Percentiles rank a stretch among this genome's conserved stretches.
Evolutionary conservation across 345 rosid species (phyloP).

Genomic region (Bruguiera gymnorhiza): DNA sequence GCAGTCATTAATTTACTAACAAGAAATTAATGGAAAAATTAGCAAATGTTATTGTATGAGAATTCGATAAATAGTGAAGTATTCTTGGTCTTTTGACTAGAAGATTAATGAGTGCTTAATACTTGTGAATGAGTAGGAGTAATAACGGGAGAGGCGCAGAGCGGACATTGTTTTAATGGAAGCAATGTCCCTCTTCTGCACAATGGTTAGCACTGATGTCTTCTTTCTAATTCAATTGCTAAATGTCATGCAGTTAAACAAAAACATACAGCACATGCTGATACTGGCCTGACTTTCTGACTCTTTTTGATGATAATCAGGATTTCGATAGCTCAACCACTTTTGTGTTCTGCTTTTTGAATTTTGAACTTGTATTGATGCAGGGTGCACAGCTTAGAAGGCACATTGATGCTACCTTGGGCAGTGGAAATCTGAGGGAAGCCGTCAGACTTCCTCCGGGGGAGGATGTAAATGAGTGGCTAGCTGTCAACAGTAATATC

Average conservation of each 20-base stretch:
- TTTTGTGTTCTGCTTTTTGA: background rate
- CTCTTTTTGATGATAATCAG: background rate
- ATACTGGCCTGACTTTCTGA: background rate
- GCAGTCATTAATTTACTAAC: background rate
- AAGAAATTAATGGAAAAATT: background rate
- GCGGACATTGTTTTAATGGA: background rate
- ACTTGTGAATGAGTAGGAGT: background rate
- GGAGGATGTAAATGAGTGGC: constrained; percentile 98
- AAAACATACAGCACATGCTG: background rate
- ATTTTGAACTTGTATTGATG: constrained; percentile 23
- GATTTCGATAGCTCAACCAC: background rate
- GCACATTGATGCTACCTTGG: constrained; percentile 96
- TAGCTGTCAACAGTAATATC: constrained; percentile 83
- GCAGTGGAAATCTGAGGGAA: constrained; percentile 98
- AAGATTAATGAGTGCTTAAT: background rate
- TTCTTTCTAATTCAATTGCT: background rate
- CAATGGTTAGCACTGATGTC: background rate
- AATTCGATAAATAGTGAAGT: background rate
- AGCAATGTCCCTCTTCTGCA: background rate
- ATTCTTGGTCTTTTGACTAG: background rate
- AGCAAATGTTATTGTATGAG: background rate
- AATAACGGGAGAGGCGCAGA: background rate
- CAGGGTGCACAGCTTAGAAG: constrained; percentile 98
- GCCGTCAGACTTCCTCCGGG: constrained; percentile 99
- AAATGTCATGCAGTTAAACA: constrained; percentile 2